Conservation (phyloP, 768 basidiomycete species). For the Lactarius sanguifluus region DNA sequence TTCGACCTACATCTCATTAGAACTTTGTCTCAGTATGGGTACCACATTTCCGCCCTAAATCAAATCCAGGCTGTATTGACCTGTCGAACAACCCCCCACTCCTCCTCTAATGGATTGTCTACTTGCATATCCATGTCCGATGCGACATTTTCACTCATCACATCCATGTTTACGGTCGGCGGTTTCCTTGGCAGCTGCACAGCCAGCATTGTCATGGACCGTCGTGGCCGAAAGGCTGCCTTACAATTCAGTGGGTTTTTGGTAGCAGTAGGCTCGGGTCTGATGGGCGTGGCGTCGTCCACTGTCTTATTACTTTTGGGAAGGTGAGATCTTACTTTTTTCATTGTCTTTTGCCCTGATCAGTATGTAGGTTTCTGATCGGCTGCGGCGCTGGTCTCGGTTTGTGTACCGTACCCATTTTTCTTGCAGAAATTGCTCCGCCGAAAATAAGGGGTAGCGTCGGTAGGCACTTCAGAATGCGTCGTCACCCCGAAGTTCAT, state of each 20-base stretch:
- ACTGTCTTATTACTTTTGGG: constrained; percentile 59
- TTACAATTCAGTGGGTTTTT: constrained; percentile 56
- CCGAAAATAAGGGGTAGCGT: constrained; percentile 69
- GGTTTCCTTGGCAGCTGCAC: constrained; percentile 76
- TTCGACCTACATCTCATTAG: constrained; percentile 1
- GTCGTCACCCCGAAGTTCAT: not conserved
- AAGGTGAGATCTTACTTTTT: constrained; percentile 44
- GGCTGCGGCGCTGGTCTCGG: constrained; percentile 74
- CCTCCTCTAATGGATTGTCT: constrained; percentile 47
- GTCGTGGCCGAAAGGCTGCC: constrained; percentile 68
- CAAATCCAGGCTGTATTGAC: constrained; percentile 80
- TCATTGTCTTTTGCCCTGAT: constrained; percentile 10
- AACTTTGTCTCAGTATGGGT: constrained; percentile 66
- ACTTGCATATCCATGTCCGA: constrained; percentile 81
- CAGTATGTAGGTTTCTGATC: constrained; percentile 52
- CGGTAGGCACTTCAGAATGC: constrained; percentile 44
- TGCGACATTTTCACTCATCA: constrained; percentile 76
- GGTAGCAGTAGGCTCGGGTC: constrained; percentile 54
- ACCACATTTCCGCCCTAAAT: constrained; percentile 89
- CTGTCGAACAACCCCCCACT: constrained; percentile 46
- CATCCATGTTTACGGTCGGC: constrained; percentile 83
- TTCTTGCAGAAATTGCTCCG: constrained; percentile 83
- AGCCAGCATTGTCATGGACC: constrained; percentile 69
- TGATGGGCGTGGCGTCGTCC: constrained; percentile 67
- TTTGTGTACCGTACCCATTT: constrained; percentile 79